Conservation (phyloP, 441 rosid species). For the Croton laevigatus region DNA sequence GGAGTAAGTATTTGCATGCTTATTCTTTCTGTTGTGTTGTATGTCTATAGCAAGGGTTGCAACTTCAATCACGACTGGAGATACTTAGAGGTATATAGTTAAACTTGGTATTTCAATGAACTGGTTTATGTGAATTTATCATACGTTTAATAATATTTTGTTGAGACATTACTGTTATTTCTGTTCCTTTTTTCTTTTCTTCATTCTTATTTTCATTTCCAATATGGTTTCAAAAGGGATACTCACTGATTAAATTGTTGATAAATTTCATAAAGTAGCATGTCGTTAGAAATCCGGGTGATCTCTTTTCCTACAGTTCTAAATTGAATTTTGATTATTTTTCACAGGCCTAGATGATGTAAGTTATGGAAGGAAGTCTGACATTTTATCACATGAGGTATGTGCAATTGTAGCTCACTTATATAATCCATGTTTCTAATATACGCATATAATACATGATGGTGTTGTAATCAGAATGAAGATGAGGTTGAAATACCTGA, state of each 20-base stretch:
- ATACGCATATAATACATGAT: slow-evolving; percentile 12
- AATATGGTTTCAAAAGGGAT: not conserved
- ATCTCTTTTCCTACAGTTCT: not conserved
- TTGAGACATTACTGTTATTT: not conserved
- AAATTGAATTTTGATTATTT: not conserved
- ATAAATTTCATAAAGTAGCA: not conserved
- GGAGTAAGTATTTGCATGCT: not conserved
- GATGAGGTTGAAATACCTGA: slow-evolving; percentile 72
- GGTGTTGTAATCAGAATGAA: slow-evolving; percentile 35
- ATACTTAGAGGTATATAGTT: slow-evolving; percentile 48
- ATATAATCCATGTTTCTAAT: slow-evolving; percentile 1
- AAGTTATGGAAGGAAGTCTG: slow-evolving; percentile 10
- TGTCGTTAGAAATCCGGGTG: not conserved
- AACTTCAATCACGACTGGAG: slow-evolving; percentile 62
- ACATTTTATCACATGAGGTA: slow-evolving; percentile 31
- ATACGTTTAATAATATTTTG: not conserved
- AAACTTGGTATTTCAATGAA: not conserved
- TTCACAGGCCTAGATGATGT: slow-evolving; percentile 30
- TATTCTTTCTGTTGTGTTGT: slow-evolving; percentile 6
- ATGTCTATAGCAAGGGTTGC: slow-evolving; percentile 48
- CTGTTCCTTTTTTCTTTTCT: not conserved
- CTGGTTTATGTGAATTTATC: not conserved
- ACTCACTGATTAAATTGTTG: not conserved
- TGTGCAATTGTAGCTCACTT: slow-evolving; percentile 24
- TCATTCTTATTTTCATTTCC: not conserved